These are phyloP conservation scores for Phyllosticta citribraziliensis DNA, from an alignment of 2,329 filamentous ascomycete genomes.

Conservation along the genomic window DNA sequence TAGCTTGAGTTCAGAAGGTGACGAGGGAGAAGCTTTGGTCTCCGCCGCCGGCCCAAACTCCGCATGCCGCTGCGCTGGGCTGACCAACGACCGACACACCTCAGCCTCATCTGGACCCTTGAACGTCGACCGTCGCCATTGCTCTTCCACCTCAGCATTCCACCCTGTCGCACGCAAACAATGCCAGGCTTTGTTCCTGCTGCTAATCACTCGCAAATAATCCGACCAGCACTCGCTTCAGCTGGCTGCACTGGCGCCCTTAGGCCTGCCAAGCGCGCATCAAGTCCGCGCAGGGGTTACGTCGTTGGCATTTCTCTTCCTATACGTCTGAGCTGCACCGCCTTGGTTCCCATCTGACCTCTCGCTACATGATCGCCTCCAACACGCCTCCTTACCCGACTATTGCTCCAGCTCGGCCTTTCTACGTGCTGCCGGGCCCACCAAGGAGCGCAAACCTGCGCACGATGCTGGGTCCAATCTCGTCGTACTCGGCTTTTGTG, in stretches of 20 bases:
- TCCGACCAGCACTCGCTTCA: neutral
- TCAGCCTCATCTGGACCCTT: neutral
- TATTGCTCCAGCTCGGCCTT: neutral
- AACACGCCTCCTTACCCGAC: neutral
- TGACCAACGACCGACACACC: neutral
- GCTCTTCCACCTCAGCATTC: neutral
- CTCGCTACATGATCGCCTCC: neutral
- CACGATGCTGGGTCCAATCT: constrained; percentile 74
- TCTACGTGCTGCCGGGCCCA: constrained; percentile 70
- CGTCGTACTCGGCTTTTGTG: constrained; percentile 41
- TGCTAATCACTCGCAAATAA: neutral
- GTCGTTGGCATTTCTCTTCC: neutral
- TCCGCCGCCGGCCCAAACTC: neutral
- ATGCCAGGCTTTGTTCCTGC: neutral
- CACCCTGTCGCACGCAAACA: neutral
- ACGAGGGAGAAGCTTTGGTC: constrained; percentile 10
- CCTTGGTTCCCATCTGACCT: neutral
- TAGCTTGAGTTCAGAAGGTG: constrained; percentile 11
- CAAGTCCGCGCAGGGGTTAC: neutral
- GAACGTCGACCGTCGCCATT: neutral
- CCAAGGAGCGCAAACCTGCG: constrained; percentile 88
- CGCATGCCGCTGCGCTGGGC: neutral
- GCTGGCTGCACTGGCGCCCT: neutral
- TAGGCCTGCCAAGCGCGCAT: neutral
- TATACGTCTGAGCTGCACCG: neutral